Percentiles rank a stretch among this genome's conserved stretches.
Conservation (phyloP, 164 flowering plant species). For the grape (Vitis vinifera) region DNA sequence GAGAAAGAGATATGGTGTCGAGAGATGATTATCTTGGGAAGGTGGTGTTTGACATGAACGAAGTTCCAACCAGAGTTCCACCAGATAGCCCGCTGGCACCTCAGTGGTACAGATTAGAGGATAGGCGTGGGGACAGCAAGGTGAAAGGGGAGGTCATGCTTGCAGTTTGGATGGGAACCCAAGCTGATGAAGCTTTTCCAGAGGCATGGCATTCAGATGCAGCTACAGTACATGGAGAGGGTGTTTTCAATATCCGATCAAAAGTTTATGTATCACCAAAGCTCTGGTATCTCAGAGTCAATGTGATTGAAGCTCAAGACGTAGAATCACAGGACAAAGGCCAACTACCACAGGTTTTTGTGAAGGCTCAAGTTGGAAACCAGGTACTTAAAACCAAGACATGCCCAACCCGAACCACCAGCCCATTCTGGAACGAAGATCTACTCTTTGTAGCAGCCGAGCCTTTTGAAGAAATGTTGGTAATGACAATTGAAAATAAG, state of each 20-base stretch:
- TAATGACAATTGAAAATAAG: constrained; percentile 56
- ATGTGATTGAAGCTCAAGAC: constrained; percentile 93
- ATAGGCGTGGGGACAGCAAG: constrained; percentile 51
- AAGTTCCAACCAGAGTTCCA: constrained; percentile 84
- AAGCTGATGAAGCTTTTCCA: constrained; percentile 89
- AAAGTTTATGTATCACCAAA: constrained; percentile 93
- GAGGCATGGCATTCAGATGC: constrained; percentile 93
- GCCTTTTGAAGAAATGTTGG: constrained; percentile 75
- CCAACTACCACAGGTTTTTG: constrained; percentile 57
- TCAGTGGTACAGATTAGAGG: constrained; percentile 87
- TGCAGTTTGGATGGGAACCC: constrained; percentile 94
- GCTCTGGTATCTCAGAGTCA: constrained; percentile 84
- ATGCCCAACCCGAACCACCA: constrained; percentile 46
- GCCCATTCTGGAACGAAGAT: constrained; percentile 87
- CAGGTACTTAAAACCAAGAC: constrained; percentile 66
- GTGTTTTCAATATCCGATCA: constrained; percentile 67
- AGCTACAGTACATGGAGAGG: constrained; percentile 76
- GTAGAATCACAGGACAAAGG: constrained; percentile 54
- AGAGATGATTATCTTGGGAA: constrained; percentile 73
- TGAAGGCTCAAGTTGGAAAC: constrained; percentile 68
- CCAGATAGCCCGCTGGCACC: constrained; percentile 93
- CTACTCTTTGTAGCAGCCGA: constrained; percentile 78
- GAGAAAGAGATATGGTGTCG: constrained; percentile 61
- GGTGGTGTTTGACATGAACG: constrained; percentile 70
- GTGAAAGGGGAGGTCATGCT: constrained; percentile 79